Conservation (phyloP, 2,329 filamentous ascomycete species). For the Cladophialophora bantiana region DNA sequence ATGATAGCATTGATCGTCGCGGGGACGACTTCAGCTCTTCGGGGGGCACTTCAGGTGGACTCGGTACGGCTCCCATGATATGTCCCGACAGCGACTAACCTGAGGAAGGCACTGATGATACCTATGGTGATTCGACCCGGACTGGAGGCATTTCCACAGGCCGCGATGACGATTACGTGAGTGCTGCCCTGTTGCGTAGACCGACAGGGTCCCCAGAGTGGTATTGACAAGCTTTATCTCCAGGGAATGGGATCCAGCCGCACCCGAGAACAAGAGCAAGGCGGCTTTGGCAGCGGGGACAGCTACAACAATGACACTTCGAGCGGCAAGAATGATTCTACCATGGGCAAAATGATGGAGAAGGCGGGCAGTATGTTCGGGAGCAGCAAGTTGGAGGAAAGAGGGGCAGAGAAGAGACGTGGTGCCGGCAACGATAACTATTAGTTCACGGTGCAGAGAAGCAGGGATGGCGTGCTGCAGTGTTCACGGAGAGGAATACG, state of each 20-base stretch:
- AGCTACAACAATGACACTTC: conserved; percentile 29
- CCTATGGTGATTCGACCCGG: conserved; percentile 30
- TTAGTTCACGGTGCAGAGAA: neutral
- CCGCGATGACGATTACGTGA: conserved; percentile 35
- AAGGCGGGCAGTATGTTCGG: conserved; percentile 42
- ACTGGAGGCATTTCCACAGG: conserved; percentile 33
- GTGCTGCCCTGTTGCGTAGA: conserved; percentile 5
- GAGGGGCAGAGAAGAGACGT: conserved; percentile 41
- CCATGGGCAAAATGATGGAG: conserved; percentile 42
- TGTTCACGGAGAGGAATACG: neutral
- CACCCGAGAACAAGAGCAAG: conserved; percentile 30
- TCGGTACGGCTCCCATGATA: conserved; percentile 23
- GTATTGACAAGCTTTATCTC: neutral
- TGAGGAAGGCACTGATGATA: conserved; percentile 32
- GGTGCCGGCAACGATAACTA: conserved; percentile 36
- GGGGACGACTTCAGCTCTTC: conserved; percentile 16
- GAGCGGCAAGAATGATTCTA: conserved; percentile 40
- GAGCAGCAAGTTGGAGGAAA: conserved; percentile 39
- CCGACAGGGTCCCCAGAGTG: neutral
- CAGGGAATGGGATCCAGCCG: conserved; percentile 32
- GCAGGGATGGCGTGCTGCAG: neutral
- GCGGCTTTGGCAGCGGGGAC: conserved; percentile 34
- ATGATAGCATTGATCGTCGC: conserved; percentile 15
- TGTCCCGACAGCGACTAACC: conserved; percentile 34
- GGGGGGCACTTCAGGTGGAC: conserved; percentile 29